phyloP scores from a whole-genome alignment of 257 asterid genomes.

The Craterostigma plantagineum region DNA sequence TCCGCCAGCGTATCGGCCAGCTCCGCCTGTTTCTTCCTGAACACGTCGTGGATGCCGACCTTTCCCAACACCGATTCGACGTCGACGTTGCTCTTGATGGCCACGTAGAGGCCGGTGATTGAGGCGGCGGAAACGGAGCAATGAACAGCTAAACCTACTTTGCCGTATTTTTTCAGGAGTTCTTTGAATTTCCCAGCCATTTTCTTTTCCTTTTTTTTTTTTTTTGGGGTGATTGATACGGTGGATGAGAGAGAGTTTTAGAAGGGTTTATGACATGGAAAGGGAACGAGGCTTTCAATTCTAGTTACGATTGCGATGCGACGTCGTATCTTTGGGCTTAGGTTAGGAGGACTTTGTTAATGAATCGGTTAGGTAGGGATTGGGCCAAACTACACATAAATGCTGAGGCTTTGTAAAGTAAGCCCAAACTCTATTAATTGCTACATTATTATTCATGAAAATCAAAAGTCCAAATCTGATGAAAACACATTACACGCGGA shows the following conservation, averaged over 20 bases:
- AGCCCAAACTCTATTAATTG: too few species aligned
- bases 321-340: too few species aligned
- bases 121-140: conserved; percentile 73
- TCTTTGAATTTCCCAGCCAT: conserved; percentile 45
- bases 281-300: conserved; percentile 3
- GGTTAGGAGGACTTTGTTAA: too few species aligned
- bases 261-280: background rate
- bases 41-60: conserved; percentile 32
- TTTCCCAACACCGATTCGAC: conserved; percentile 64
- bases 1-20: conserved; percentile 9
- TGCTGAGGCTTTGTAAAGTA: too few species aligned
- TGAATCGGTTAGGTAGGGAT: too few species aligned
- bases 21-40: conserved; percentile 14
- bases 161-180: conserved; percentile 66
- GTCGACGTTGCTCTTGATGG: conserved; percentile 72
- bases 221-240: too few species aligned
- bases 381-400: too few species aligned
- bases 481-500: too few species aligned
- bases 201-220: conserved; percentile 16
- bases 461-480: too few species aligned
- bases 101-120: conserved; percentile 51
- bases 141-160: conserved; percentile 80
- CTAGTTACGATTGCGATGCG: too few species aligned
- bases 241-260: background rate
- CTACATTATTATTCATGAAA: too few species aligned